A percentile compares a stretch with the other conserved stretches of the same genome.
These are phyloP conservation scores for Ceratorhiza oryzae-sativae DNA, from an alignment of 1,284 basidiomycete genomes.

Conservation along the genomic window DNA sequence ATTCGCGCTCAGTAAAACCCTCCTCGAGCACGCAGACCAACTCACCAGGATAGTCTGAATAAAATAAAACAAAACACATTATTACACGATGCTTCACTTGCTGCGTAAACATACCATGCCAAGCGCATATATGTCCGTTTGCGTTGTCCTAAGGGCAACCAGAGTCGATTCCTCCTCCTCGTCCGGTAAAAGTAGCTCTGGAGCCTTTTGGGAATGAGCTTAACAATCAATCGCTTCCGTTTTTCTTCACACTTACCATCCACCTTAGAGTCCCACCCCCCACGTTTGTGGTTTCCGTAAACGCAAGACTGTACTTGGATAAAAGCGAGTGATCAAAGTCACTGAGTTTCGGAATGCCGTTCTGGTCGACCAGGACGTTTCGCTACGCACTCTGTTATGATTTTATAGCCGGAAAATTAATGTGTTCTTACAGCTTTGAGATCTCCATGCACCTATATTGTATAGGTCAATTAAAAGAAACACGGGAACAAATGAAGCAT, in stretches of 20 bases:
- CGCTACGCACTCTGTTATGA: not conserved
- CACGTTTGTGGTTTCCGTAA: conserved; percentile 17
- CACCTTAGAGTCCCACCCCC: conserved; percentile 30
- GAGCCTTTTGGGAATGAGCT: not conserved
- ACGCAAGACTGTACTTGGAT: conserved; percentile 4
- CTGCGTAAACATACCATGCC: conserved; percentile 29
- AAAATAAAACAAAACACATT: too few species aligned
- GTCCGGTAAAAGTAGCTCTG: not conserved
- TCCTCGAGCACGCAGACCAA: not conserved
- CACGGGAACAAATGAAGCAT: not conserved
- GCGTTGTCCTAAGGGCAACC: not conserved
- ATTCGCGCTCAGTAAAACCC: not conserved
- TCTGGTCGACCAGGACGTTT: conserved; percentile 5
- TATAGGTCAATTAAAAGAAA: too few species aligned
- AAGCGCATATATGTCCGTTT: conserved; percentile 24
- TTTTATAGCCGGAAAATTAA: not conserved
- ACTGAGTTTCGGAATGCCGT: conserved; percentile 3
- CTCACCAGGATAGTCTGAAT: conserved; percentile 15
- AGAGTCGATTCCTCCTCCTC: not conserved
- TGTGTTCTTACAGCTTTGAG: conserved; percentile 12
- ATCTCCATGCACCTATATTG: conserved; percentile 20
- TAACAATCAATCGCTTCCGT: not conserved
- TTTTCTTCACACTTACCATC: conserved; percentile 17
- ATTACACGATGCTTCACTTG: too few species aligned
- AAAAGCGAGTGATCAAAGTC: conserved; percentile 32